Evolutionary conservation across 371 early-diverging fungal species (phyloP).

Genomic region (Vairimorpha apis): DNA sequence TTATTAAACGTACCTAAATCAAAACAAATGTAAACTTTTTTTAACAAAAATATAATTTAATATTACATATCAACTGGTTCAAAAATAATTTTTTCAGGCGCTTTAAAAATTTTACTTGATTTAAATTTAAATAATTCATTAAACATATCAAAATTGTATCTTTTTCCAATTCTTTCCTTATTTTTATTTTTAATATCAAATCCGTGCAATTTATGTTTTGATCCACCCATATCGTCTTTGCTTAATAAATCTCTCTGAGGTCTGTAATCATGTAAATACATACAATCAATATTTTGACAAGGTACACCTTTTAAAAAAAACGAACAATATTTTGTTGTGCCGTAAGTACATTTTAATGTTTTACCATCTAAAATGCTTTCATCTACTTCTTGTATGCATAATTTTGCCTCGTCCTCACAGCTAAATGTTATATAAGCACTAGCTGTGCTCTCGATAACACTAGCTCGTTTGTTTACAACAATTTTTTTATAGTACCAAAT

Average conservation of each 20-base stretch:
- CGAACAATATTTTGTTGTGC: constrained; percentile 64
- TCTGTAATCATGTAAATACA: constrained; percentile 63
- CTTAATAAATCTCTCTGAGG: constrained; percentile 56
- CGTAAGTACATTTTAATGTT: constrained; percentile 62
- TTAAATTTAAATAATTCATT: constrained; percentile 54
- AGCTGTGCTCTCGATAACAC: constrained; percentile 40
- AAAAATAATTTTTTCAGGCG: constrained; percentile 52
- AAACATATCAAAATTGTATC: constrained; percentile 39
- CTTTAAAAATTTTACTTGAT: constrained; percentile 24
- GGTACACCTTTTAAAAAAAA: constrained; percentile 62
- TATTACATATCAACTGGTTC: constrained; percentile 50
- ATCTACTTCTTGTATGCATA: constrained; percentile 62
- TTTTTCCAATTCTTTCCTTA: constrained; percentile 51
- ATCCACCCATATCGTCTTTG: constrained; percentile 60
- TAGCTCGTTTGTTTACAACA: constrained; percentile 59
- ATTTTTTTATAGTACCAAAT: constrained; percentile 63
- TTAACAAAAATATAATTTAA: too few species aligned
- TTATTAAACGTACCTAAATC: too few species aligned
- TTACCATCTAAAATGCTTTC: constrained; percentile 59
- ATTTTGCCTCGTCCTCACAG: constrained; percentile 55
- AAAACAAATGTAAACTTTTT: too few species aligned
- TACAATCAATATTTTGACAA: constrained; percentile 63
- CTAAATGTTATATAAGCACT: constrained; percentile 63
- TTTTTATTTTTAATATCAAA: constrained; percentile 57
- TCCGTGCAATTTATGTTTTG: constrained; percentile 61